A percentile compares a stretch with the other conserved stretches of the same genome.
Conservation (phyloP, 2,329 filamentous ascomycete species). For the Neoscytalidium dimidiatum region DNA sequence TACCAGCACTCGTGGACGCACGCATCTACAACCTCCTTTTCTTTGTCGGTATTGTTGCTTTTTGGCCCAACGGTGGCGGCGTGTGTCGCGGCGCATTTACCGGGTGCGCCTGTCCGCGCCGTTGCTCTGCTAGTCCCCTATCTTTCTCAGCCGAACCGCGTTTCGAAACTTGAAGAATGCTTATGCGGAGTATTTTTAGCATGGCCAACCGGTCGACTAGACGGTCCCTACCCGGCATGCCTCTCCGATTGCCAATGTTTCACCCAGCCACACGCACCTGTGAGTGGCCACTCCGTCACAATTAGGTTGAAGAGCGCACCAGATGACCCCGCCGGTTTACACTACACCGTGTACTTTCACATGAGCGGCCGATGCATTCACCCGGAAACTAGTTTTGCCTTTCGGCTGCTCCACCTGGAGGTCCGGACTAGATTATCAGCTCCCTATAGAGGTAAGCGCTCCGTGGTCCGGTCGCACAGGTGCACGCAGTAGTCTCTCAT, state of each 20-base stretch:
- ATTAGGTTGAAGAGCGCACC: neutral
- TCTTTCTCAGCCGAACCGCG: neutral
- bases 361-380: neutral
- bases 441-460: neutral
- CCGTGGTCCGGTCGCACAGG: neutral
- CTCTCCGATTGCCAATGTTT: neutral
- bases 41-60: neutral
- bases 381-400: neutral
- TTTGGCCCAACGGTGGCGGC: neutral
- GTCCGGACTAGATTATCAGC: neutral
- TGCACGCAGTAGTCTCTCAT: neutral
- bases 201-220: neutral
- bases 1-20: neutral
- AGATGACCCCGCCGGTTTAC: too few relatives aligned
- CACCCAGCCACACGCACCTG: slow-evolving; percentile 6
- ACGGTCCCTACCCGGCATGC: neutral
- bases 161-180: slow-evolving; percentile 13
- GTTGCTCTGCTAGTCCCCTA: neutral
- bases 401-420: neutral
- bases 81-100: neutral
- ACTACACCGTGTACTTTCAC: neutral
- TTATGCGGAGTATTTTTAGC: slow-evolving; percentile 12
- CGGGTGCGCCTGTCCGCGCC: neutral
- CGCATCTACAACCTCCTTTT: neutral
- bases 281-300: neutral